Conservation (phyloP, 345 rosid genomes). For the Laguncularia racemosa region DNA sequence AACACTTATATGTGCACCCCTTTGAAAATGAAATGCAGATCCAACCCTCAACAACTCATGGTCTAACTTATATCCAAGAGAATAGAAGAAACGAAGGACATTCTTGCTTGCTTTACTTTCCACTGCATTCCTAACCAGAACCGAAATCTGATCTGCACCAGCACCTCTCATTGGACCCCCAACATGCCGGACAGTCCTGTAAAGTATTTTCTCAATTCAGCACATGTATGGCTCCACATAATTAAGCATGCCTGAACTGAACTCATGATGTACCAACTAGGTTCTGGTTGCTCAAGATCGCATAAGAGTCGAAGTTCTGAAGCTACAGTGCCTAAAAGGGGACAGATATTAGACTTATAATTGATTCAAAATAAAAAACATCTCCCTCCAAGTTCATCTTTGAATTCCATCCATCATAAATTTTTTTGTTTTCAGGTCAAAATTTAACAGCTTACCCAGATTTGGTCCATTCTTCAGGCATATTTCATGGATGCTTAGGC, state of each 20-base stretch:
- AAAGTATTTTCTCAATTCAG: neutral
- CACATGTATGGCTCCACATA: neutral
- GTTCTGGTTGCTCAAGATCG: conserved; percentile 85
- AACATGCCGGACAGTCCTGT: conserved; percentile 85
- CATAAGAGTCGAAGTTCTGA: conserved; percentile 86
- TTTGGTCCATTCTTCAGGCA: conserved; percentile 70
- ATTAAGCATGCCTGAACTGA: neutral
- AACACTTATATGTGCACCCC: conserved; percentile 65
- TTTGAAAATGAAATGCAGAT: conserved; percentile 77
- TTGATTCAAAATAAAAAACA: neutral
- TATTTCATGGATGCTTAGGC: conserved; percentile 81
- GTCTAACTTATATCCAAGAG: conserved; percentile 90
- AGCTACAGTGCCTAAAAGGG: conserved; percentile 44
- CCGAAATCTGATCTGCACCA: conserved; percentile 88
- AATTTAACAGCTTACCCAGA: conserved; percentile 40
- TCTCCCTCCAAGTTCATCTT: neutral
- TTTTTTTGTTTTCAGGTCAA: neutral
- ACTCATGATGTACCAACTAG: conserved; percentile 49
- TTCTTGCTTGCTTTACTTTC: conserved; percentile 99
- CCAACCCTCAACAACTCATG: conserved; percentile 89
- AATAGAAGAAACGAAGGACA: conserved; percentile 57
- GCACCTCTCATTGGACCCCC: conserved; percentile 92
- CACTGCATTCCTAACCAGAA: conserved; percentile 71
- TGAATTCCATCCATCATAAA: too few species aligned
- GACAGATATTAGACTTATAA: neutral